These are phyloP conservation scores for Lantana camara DNA, from an alignment of 257 asterid genomes.

Conservation along the genomic window DNA sequence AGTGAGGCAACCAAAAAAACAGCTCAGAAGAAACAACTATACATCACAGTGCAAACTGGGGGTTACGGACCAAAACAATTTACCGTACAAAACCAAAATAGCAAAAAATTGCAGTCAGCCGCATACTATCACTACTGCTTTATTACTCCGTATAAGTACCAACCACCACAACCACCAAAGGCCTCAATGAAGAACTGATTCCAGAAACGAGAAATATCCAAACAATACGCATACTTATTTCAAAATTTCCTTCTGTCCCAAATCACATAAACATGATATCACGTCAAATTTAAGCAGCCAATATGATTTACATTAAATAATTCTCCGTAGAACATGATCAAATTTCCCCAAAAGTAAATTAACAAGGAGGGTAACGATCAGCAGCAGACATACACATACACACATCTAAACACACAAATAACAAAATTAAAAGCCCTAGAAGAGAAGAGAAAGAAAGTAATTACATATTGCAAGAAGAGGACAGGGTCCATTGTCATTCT, in stretches of 20 bases:
- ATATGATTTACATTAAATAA: neutral
- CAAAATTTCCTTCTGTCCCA: neutral
- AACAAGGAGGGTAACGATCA: neutral
- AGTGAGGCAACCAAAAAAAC: neutral
- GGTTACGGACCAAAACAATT: neutral
- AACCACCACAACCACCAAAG: neutral
- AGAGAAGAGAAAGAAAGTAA: slow-evolving; percentile 9
- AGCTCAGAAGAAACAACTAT: neutral
- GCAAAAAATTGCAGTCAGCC: neutral
- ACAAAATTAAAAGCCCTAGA: slow-evolving; percentile 18
- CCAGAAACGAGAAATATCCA: slow-evolving; percentile 2
- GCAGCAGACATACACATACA: neutral
- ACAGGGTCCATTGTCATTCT: slow-evolving; percentile 81
- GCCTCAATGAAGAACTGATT: neutral
- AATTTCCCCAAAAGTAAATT: no score
- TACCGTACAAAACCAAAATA: neutral
- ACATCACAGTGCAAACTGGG: neutral
- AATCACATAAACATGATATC: neutral
- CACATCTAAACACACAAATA: neutral
- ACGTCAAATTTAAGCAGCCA: neutral
- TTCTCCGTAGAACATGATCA: neutral
- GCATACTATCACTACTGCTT: neutral
- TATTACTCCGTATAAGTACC: slow-evolving; percentile 10
- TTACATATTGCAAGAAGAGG: slow-evolving; percentile 83
- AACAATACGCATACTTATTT: neutral